Evolutionary conservation across 2,329 filamentous ascomycete genomes (phyloP).

Genomic region (Botrytis fabae): DNA sequence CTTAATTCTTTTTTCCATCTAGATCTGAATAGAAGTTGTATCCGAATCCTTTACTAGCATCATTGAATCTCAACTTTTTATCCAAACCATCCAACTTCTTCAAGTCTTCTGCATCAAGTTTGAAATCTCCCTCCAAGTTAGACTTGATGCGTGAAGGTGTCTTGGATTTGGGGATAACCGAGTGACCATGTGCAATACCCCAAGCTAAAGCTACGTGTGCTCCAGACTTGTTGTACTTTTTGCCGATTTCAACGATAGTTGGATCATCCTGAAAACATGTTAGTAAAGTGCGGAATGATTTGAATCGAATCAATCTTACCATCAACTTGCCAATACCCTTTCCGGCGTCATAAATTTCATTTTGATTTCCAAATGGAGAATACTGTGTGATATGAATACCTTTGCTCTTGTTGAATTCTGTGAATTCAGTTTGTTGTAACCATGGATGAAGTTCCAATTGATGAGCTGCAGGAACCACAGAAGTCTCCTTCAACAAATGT

Average conservation of each 20-base stretch:
- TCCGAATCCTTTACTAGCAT: constrained; percentile 56
- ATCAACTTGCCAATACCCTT: constrained; percentile 56
- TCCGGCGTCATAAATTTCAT: constrained; percentile 60
- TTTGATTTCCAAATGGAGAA: constrained; percentile 53
- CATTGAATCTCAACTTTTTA: constrained; percentile 63
- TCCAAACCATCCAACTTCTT: constrained; percentile 52
- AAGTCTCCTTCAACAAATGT: constrained; percentile 44
- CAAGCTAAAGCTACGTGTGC: constrained; percentile 61
- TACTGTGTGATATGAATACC: constrained; percentile 57
- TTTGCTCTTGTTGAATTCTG: constrained; percentile 51
- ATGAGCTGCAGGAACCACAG: constrained; percentile 54
- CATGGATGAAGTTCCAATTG: constrained; percentile 63
- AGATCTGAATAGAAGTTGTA: constrained; percentile 59
- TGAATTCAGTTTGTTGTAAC: constrained; percentile 53
- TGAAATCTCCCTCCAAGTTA: constrained; percentile 66
- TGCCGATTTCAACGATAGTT: constrained; percentile 53
- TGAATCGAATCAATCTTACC: constrained; percentile 24
- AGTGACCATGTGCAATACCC: constrained; percentile 56
- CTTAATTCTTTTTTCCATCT: constrained; percentile 52
- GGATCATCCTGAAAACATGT: constrained; percentile 49
- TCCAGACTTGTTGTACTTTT: constrained; percentile 55
- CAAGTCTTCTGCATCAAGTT: constrained; percentile 57
- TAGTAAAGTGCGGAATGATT: not conserved
- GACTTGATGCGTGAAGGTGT: constrained; percentile 58
- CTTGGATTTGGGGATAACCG: constrained; percentile 64